Evolutionary conservation across 148 eudicot species (phyloP).

Genomic region (Agrostemma githago): DNA sequence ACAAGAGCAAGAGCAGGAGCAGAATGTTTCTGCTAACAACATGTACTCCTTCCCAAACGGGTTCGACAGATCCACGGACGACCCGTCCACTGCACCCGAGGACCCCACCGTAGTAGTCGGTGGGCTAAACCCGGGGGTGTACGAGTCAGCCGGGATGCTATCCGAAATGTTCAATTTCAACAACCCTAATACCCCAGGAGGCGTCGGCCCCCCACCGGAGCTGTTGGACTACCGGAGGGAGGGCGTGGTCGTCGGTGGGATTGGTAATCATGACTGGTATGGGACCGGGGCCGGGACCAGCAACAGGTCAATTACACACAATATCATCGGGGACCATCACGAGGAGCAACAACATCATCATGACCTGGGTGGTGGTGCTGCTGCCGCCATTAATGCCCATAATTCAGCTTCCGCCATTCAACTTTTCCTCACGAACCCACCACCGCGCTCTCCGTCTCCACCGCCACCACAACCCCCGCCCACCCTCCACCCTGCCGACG

Average conservation of each 20-base stretch:
- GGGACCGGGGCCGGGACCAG: neutral
- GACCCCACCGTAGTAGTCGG: neutral
- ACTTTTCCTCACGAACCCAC: constrained; percentile 66
- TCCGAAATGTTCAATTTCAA: constrained; percentile 42
- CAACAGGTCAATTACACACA: neutral
- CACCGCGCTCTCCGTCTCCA: constrained; percentile 33
- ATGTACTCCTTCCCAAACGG: constrained; percentile 28
- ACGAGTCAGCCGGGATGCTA: constrained; percentile 34
- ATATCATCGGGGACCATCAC: neutral
- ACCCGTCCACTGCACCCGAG: constrained; percentile 7
- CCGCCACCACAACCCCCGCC: constrained; percentile 18
- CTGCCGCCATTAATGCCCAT: constrained; percentile 32
- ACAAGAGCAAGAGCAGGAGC: neutral
- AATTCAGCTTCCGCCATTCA: constrained; percentile 72
- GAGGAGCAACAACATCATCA: constrained; percentile 17
- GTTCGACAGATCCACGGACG: constrained; percentile 18
- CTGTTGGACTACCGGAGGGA: constrained; percentile 28
- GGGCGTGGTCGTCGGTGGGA: constrained; percentile 12
- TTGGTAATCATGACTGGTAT: constrained; percentile 13
- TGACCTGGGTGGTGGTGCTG: constrained; percentile 30
- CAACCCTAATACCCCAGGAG: neutral
- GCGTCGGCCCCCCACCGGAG: constrained; percentile 16
- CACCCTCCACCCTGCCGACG: neutral
- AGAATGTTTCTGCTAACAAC: constrained; percentile 13
- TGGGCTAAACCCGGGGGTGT: neutral